phyloP scores from a whole-genome alignment of 106 monocot species.

The Iris macrosiphon region DNA sequence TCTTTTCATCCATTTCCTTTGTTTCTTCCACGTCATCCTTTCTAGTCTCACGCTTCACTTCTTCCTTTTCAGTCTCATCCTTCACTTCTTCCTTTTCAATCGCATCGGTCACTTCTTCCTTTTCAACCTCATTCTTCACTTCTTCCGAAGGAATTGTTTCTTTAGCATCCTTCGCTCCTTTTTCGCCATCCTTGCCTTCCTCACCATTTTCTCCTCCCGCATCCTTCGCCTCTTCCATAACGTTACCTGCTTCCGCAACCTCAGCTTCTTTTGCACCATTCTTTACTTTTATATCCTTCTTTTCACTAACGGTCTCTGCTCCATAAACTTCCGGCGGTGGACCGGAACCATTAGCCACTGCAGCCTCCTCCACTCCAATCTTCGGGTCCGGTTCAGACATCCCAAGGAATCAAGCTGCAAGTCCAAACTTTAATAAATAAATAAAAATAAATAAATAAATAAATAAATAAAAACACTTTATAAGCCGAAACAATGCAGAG shows the following conservation, averaged over 20 bases:
- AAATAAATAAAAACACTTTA: too few species aligned
- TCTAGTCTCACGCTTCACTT: not conserved
- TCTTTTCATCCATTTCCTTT: not conserved
- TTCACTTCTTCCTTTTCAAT: not conserved
- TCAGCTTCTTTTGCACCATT: too few species aligned
- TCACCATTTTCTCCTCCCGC: not conserved
- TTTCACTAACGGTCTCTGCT: not conserved
- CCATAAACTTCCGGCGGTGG: constrained; percentile 5
- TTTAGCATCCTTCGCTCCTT: not conserved
- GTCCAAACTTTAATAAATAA: too few species aligned
- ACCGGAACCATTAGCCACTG: constrained; percentile 2
- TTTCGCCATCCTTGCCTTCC: not conserved
- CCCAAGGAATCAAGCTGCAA: too few species aligned
- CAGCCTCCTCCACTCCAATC: constrained; percentile 3
- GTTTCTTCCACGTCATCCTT: not conserved
- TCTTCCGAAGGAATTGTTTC: too few species aligned
- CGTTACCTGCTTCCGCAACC: too few species aligned
- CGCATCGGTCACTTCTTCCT: not conserved
- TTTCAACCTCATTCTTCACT: not conserved
- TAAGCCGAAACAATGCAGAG: too few species aligned
- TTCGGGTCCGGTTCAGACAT: constrained; percentile 13
- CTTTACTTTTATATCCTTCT: not conserved
- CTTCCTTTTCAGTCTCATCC: too few species aligned
- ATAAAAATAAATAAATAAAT: too few species aligned
- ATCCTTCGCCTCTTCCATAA: not conserved